Percentiles rank a stretch among this genome's conserved stretches.
Evolutionary conservation across 1,284 basidiomycete genomes (phyloP).

Genomic region (Rhodotorula sp.): DNA sequence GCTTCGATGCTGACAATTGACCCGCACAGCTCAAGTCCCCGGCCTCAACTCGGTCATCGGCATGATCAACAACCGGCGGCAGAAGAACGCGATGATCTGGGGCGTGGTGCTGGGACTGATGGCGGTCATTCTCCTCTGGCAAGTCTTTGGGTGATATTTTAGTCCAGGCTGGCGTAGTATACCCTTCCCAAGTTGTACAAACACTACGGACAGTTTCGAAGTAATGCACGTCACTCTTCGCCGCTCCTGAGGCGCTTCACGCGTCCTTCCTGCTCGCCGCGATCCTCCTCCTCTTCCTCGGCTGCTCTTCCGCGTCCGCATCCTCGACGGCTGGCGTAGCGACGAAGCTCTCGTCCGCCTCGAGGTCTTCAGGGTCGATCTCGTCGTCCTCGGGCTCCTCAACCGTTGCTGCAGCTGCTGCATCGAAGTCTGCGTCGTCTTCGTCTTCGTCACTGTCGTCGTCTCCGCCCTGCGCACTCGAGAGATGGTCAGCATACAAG

Average conservation of each 20-base stretch:
- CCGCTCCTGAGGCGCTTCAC: neutral
- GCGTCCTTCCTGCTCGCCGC: constrained; percentile 9
- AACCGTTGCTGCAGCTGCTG: constrained; percentile 13
- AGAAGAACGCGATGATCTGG: constrained; percentile 86
- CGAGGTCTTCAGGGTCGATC: constrained; percentile 24
- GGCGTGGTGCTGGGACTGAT: constrained; percentile 83
- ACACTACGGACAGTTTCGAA: neutral
- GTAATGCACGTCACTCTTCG: no score
- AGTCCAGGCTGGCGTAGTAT: no score
- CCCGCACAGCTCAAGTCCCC: constrained; percentile 71
- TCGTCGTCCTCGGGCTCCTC: constrained; percentile 36
- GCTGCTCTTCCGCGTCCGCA: constrained; percentile 17
- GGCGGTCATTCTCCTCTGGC: constrained; percentile 73
- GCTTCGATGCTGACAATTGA: neutral
- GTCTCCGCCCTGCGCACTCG: constrained; percentile 6
- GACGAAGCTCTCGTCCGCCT: constrained; percentile 29
- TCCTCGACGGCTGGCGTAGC: neutral
- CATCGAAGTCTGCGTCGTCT: constrained; percentile 34
- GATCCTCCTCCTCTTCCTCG: constrained; percentile 34
- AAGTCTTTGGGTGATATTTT: constrained; percentile 58
- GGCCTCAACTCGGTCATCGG: constrained; percentile 86
- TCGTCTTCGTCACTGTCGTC: constrained; percentile 35
- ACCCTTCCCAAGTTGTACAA: neutral
- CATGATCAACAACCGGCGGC: constrained; percentile 86
- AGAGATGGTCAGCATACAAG: neutral